Evolutionary conservation across 2,329 filamentous ascomycete species (phyloP).

Genomic region (Aspergillus thermomutatus): DNA sequence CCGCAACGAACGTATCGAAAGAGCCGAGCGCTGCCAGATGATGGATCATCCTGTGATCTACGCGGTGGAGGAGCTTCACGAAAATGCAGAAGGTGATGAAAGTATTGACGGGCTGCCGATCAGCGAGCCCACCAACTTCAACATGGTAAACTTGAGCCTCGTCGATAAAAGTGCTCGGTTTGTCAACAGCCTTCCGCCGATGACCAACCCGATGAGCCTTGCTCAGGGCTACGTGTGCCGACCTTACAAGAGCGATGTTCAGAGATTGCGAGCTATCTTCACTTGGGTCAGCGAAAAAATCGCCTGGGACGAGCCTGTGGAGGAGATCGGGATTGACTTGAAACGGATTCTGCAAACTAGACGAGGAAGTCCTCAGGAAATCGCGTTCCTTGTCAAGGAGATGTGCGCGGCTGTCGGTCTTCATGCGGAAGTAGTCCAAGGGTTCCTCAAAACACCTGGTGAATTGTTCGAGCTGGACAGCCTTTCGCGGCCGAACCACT

Average conservation of each 20-base stretch:
- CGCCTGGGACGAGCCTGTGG: conserved; percentile 90
- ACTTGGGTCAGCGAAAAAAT: conserved; percentile 97
- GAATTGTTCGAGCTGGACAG: conserved; percentile 77
- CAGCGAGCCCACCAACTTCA: conserved; percentile 77
- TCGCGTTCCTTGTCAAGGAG: conserved; percentile 80
- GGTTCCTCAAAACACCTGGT: conserved; percentile 86
- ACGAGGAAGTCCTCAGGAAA: conserved; percentile 82
- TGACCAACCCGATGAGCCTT: conserved; percentile 75
- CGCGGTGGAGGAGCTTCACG: conserved; percentile 83
- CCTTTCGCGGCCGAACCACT: conserved; percentile 87
- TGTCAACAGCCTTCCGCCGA: conserved; percentile 75
- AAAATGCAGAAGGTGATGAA: conserved; percentile 85
- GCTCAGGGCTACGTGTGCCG: conserved; percentile 91
- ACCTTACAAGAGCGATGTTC: conserved; percentile 90
- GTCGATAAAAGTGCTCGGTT: conserved; percentile 97
- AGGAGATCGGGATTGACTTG: conserved; percentile 73
- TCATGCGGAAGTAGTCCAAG: conserved; percentile 79
- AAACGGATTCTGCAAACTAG: conserved; percentile 79
- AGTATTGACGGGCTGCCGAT: conserved; percentile 80
- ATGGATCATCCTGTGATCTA: conserved; percentile 85
- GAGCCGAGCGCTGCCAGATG: conserved; percentile 89
- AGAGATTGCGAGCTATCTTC: conserved; percentile 89
- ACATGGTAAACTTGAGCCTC: conserved; percentile 71
- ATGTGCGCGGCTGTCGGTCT: conserved; percentile 92
- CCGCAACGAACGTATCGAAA: conserved; percentile 78